Percentiles rank a stretch among this genome's conserved stretches.
These are phyloP conservation scores for Gautieria morchelliformis DNA, from an alignment of 768 basidiomycete genomes.

Conservation along the genomic window DNA sequence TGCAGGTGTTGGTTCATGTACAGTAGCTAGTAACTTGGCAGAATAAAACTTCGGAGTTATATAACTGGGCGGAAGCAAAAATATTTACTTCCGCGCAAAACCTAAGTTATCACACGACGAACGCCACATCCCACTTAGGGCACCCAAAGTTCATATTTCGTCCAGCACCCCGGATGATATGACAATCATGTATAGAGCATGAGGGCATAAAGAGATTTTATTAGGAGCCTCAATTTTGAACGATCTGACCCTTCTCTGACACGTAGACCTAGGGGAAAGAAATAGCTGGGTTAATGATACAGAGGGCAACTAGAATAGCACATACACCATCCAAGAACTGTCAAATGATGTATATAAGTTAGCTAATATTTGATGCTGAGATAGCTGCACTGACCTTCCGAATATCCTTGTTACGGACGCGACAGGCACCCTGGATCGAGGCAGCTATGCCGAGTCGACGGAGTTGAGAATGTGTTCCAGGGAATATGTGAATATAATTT, in stretches of 20 bases:
- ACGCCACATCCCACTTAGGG: too few relatives aligned
- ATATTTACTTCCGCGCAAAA: not conserved
- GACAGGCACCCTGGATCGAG: conserved; percentile 92
- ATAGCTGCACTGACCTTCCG: conserved; percentile 31
- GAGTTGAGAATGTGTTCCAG: not conserved
- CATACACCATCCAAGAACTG: conserved; percentile 9
- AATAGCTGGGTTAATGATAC: not conserved
- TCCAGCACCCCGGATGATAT: not conserved
- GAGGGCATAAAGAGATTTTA: conserved; percentile 14
- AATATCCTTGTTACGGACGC: conserved; percentile 99
- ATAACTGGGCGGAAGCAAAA: not conserved
- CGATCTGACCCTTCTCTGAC: conserved; percentile 66
- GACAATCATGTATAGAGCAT: conserved; percentile 5
- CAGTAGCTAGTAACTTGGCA: too few relatives aligned
- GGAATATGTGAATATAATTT: not conserved
- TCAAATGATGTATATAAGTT: conserved; percentile 25
- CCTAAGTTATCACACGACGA: not conserved
- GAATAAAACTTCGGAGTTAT: not conserved
- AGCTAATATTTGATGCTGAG: conserved; percentile 78
- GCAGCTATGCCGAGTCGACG: conserved; percentile 46
- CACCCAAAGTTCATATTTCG: too few relatives aligned
- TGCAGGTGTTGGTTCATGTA: not conserved
- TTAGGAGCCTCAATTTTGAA: conserved; percentile 31
- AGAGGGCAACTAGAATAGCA: not conserved
- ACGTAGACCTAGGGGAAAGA: conserved; percentile 46